A percentile compares a stretch with the other conserved stretches of the same genome.
These are phyloP conservation scores for Cryptococcus sp. DNA, from an alignment of 1,284 basidiomycete species.

Conservation along the genomic window DNA sequence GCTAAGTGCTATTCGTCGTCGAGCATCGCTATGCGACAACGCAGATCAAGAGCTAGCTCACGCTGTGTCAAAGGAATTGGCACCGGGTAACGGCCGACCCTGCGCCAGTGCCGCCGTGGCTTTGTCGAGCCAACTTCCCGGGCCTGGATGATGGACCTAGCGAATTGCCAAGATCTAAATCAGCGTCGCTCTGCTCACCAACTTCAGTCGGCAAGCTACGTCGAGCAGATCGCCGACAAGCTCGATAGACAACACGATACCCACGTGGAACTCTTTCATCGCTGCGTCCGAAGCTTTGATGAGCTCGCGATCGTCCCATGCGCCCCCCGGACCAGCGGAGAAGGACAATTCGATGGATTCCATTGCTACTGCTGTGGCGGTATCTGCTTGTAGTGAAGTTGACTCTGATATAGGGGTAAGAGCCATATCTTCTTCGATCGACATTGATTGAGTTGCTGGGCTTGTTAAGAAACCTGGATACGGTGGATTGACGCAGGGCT, in stretches of 20 bases:
- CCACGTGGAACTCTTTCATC: conserved; percentile 51
- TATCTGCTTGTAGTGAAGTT: not conserved
- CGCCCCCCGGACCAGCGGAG: conserved; percentile 21
- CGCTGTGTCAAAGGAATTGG: conserved; percentile 37
- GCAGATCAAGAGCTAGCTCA: conserved; percentile 21
- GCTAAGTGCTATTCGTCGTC: not conserved
- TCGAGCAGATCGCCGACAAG: not conserved
- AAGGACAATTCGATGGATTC: conserved; percentile 22
- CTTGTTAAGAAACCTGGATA: too few species aligned
- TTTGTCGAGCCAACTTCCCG: conserved; percentile 53
- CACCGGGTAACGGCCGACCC: conserved; percentile 43
- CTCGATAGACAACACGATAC: conserved; percentile 10
- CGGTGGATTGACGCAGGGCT: too few species aligned
- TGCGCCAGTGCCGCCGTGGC: conserved; percentile 46
- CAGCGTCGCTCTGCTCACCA: not conserved
- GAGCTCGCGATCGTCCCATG: conserved; percentile 53
- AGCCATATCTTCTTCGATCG: not conserved
- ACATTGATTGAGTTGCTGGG: too few species aligned
- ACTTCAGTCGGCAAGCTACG: not conserved
- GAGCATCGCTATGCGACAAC: too few species aligned
- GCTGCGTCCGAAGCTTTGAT: conserved; percentile 50
- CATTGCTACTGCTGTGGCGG: conserved; percentile 1
- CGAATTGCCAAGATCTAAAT: not conserved
- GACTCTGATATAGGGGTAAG: not conserved
- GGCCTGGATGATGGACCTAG: conserved; percentile 52